Evolutionary conservation across 169 alveolate genomes (phyloP).

Genomic region (Neospora caninum): DNA sequence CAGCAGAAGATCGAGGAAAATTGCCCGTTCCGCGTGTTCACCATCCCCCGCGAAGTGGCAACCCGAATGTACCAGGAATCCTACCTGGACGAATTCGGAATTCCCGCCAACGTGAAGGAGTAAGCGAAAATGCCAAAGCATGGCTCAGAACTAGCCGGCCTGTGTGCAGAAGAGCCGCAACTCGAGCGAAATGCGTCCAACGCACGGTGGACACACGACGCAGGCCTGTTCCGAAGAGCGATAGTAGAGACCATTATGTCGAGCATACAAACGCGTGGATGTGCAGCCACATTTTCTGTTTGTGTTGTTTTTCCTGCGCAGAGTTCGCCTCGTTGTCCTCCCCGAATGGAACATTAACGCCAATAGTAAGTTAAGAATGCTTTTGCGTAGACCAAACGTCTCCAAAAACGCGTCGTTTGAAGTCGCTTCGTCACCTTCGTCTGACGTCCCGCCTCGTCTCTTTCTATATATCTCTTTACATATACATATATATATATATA

Average conservation of each 20-base stretch:
- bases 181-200: too few species aligned
- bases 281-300: too few species aligned
- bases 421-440: not conserved
- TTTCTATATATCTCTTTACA: not conserved
- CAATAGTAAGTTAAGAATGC: not conserved
- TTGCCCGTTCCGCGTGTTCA: not conserved
- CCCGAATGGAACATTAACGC: constrained; percentile 38
- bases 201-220: too few species aligned
- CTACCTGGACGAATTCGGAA: constrained; percentile 30
- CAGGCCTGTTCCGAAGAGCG: too few species aligned
- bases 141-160: too few species aligned
- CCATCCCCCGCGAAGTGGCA: constrained; percentile 24
- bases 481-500: not conserved
- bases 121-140: not conserved
- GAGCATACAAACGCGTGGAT: too few species aligned
- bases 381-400: not conserved
- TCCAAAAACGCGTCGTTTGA: too few species aligned
- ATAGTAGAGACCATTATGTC: too few species aligned
- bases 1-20: constrained; percentile 19
- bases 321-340: constrained; percentile 16
- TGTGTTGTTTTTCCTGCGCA: not conserved
- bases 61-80: constrained; percentile 22
- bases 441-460: not conserved
- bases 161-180: too few species aligned
- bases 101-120: constrained; percentile 40